Evolutionary conservation across 495 filamentous ascomycete genomes (phyloP), one percentile per base, ranked within the genome.

Genomic region (Letharia columbiana): DNA sequence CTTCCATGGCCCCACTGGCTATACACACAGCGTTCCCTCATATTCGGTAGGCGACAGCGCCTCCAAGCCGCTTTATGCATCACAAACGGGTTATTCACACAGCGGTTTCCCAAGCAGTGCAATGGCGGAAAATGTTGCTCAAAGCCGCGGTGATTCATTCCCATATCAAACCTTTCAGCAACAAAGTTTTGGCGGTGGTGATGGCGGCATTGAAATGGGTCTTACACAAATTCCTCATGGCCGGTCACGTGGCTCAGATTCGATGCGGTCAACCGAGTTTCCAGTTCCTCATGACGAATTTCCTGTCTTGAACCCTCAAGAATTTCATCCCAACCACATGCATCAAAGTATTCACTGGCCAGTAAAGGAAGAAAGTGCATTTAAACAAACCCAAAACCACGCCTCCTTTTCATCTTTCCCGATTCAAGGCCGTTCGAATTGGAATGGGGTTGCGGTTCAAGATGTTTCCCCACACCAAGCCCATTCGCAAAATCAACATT

Each of bases 171-270:
- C 11, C 31, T 45, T 66, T 49, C 45, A 66, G 20, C 64, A 60
- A 12, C 57, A 47, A 60, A 60, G 31, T 31, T 57, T 35, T 61
- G 44, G 44, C 12, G 61, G 62, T 9, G 59, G 49, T 56, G 54
- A 68, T 31, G 65, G 61, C 35, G 64, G 67, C 13, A 62, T 65
- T 52, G 64, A 69, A 49, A 64, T 64, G 39, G 63, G 54, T 54
- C 40, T 42, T 35, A 44, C 63, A 39, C 52, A 47, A 20, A 12
- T 67, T 45, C 35, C 65, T 41, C 47, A 64, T 50, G 39, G 69
- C 63, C 69, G 69, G 75, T 64, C 75, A 71, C 31, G 77, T 73
- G 37, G 77, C 75, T 35, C 68, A 20, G 50, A 60, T 37, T 63
- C 68, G 28, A 42, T 45, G 4, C 56, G 11, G 17, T 20, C 61